Percentiles rank a stretch among this genome's conserved stretches.
Conservation (phyloP, 2,329 filamentous ascomycete species). For the Botrytis fragariae region DNA sequence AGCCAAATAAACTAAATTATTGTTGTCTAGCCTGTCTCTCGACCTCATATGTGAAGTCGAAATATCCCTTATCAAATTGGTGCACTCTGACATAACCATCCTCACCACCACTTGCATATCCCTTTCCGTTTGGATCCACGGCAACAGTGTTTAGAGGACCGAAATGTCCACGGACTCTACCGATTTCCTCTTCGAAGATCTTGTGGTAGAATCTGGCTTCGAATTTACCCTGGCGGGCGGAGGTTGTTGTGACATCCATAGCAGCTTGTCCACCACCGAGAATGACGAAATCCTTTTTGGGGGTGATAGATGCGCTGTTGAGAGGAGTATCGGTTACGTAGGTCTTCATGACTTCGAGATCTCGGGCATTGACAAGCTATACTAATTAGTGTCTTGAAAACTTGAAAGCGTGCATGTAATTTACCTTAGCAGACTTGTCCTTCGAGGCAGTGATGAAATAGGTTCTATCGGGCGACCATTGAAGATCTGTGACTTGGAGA, state of each 20-base stretch:
- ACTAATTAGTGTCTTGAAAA: constrained; percentile 20
- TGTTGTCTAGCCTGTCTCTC: constrained; percentile 66
- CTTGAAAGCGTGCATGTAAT: constrained; percentile 20
- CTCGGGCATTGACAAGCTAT: constrained; percentile 76
- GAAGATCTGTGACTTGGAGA: constrained; percentile 77
- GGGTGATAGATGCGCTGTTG: constrained; percentile 91
- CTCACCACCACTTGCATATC: constrained; percentile 94
- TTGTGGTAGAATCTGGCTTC: constrained; percentile 99
- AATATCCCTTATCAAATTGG: constrained; percentile 98
- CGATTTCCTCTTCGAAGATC: constrained; percentile 98
- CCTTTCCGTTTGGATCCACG: constrained; percentile 83
- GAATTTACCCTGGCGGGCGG: constrained; percentile 95
- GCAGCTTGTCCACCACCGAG: constrained; percentile 97
- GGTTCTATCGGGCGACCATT: constrained; percentile 90
- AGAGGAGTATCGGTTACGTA: constrained; percentile 90
- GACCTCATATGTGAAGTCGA: constrained; percentile 98
- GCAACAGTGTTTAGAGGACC: constrained; percentile 86
- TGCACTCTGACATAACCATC: constrained; percentile 98
- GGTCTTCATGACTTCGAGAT: constrained; percentile 90
- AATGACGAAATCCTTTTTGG: constrained; percentile 97
- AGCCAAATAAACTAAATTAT: constrained; percentile 29
- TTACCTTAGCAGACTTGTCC: constrained; percentile 92
- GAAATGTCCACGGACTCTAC: constrained; percentile 94
- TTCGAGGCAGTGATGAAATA: constrained; percentile 99
- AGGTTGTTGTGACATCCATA: constrained; percentile 94